Base-by-base conservation (phyloP, 306 rosid species). In the Alnus rubra region DNA sequence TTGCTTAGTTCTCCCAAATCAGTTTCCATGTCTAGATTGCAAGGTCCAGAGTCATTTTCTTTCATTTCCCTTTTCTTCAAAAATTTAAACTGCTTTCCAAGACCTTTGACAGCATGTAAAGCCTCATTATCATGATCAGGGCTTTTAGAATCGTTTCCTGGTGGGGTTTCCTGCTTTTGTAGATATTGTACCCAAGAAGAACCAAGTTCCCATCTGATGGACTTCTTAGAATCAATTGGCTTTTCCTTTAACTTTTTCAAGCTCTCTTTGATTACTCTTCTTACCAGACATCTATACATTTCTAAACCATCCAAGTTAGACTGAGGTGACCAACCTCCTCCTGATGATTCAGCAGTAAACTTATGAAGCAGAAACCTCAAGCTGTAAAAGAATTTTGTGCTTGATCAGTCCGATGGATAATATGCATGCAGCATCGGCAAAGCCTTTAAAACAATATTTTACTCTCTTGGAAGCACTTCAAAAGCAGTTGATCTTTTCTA, bases 161-260 rank as follows among this genome's bases (percentile, higher is more conserved):
- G 64, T 50, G 85, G 69, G 65, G 60, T 83, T 87, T 90, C 97
- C 81, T 86, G 88, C 75, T 92, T 92, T 77, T 92, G 97, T 75
- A 95, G 84, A 90, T 95, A 94, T 55, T 95, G 99, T 75, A 92
- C 78, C 99, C 97, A 95, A 79, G 91, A 92, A 73, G 99, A 95
- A 84, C 98, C 93, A 30, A 95, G 97, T 82, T 95, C 99, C 99
- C 99, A 95, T 82, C 99, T 86, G 72, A 95, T 84, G 78, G 87
- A 78, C 79, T 89, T 88, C 74, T 85, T 71, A 65, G 89, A 84
- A 74, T 75, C 68, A 67, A 23, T 76, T 48, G 85, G 78, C 82
- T 82, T 87, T 42, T 90, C 89, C 76, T 86, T 85, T 56, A 86
- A 83, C 67, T 85, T 84, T 65, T 62, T 78, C 81, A 87, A 78